Evolutionary conservation across 305 asterid genomes (phyloP), one percentile per base, ranked within the genome.

Genomic region (Lippia alba): DNA sequence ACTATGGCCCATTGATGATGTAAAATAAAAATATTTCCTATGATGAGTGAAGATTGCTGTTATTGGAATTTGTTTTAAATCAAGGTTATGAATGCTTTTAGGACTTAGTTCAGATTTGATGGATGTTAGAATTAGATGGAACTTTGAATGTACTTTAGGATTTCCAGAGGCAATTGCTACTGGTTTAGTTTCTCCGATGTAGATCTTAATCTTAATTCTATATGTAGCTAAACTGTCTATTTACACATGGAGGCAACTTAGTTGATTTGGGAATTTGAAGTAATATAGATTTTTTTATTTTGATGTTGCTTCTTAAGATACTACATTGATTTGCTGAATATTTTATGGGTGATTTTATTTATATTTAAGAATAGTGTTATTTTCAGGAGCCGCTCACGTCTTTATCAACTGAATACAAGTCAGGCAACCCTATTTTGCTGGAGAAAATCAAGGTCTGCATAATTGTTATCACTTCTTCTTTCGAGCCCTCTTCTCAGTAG

Each of bases 351-450:
- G 66, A 24, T 24, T 24, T 24, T 46, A 32, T 34, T 67, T 62
- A 59, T 62, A 12, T 17, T 51, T 61, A 54, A 3, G 39, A 57
- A 45, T 59, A 34, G 45, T 72, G 46, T 75, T 54, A 41, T 67
- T 79, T 79, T 74, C 87, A 94, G 99, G 97, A 94, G 71, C 92
- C 96, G 33, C 85, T 94, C 56, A 84, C 96, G 55, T 81, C 97
- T 24, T 78, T 94, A 64, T 82, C 85, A 32, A 89, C 81, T 60
- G 97, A 94, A 84, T 94, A 94, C 79, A 78, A 80, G 62, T 79
- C 87, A 20, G 99, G 99, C 80, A 94, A 84, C 79, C 83, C 91
- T 48, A 88, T 94, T 79, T 82, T 94, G 69, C 84, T 86, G 74
- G 83, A 91, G 83, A 94, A 94, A 79, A 94, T 94, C 56, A 87